phyloP scores from a whole-genome alignment of 352 stramenopile species.

The Albugo candida region DNA sequence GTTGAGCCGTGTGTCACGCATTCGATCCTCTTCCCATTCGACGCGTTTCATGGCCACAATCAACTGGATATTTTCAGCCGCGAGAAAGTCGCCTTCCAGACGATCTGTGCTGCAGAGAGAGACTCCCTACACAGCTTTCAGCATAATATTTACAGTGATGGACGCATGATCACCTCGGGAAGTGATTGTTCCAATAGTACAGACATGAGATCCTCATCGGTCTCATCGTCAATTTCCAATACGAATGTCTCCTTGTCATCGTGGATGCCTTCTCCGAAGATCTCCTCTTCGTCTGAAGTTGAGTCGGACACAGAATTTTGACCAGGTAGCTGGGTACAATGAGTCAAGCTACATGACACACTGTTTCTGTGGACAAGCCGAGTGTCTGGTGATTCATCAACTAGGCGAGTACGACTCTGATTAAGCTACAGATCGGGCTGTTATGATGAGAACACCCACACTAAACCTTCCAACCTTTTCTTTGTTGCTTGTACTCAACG shows the following conservation, averaged over 20 bases:
- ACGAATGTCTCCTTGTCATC: constrained; percentile 78
- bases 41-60: constrained; percentile 76
- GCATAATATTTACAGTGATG: neutral
- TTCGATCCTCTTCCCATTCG: constrained; percentile 75
- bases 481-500: constrained; percentile 62
- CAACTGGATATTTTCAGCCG: constrained; percentile 62
- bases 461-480: constrained; percentile 21
- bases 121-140: constrained; percentile 22
- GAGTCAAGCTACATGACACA: too few relatives aligned
- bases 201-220: constrained; percentile 83
- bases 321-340: too few relatives aligned
- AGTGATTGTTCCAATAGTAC: constrained; percentile 76
- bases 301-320: neutral
- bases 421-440: constrained; percentile 14
- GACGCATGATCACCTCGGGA: constrained; percentile 23
- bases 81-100: constrained; percentile 41
- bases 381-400: too few relatives aligned
- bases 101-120: constrained; percentile 78
- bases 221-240: constrained; percentile 83
- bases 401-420: constrained; percentile 28
- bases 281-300: constrained; percentile 58
- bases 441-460: too few relatives aligned
- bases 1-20: constrained; percentile 68
- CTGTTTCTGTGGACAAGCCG: too few relatives aligned
- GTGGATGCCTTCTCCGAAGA: constrained; percentile 51